phyloP scores from a whole-genome alignment of 1,284 basidiomycete genomes.

The Sanghuangporus baumii region DNA sequence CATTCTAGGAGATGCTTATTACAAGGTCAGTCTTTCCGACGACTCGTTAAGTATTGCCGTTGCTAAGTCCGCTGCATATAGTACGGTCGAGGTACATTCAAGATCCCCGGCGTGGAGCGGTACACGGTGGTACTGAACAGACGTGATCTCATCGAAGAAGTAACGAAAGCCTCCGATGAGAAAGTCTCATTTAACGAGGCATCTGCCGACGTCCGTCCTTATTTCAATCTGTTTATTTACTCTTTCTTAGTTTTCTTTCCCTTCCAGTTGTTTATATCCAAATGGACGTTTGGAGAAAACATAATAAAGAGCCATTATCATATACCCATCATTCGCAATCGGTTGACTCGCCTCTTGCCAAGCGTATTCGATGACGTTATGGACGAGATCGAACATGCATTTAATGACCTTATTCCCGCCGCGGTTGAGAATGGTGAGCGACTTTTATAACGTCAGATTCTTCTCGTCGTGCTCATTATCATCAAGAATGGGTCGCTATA shows the following conservation, averaged over 20 bases:
- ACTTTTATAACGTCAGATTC: no score
- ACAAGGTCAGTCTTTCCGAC: slow-evolving; percentile 1
- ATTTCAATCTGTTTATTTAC: not conserved
- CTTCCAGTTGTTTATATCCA: not conserved
- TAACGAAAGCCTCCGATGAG: slow-evolving; percentile 30
- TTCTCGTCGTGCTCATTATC: not conserved
- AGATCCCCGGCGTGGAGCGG: slow-evolving; percentile 22
- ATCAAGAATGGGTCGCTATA: slow-evolving; percentile 33
- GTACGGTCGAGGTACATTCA: slow-evolving; percentile 23
- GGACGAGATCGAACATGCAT: slow-evolving; percentile 25
- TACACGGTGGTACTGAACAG: slow-evolving; percentile 27
- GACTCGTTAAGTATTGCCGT: not conserved
- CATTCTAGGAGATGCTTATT: not conserved
- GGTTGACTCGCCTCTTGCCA: slow-evolving; percentile 23
- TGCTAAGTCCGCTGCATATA: not conserved
- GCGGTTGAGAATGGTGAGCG: slow-evolving; percentile 17
- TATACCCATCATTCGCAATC: slow-evolving; percentile 21
- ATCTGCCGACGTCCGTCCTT: slow-evolving; percentile 21
- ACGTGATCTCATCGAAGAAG: slow-evolving; percentile 27
- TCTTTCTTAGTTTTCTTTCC: not conserved
- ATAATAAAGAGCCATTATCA: slow-evolving; percentile 21
- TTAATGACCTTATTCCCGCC: slow-evolving; percentile 22
- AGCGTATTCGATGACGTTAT: slow-evolving; percentile 22
- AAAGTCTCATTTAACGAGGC: slow-evolving; percentile 25
- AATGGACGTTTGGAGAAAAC: slow-evolving; percentile 18